These are phyloP conservation scores for Sinapis alba DNA, from an alignment of 441 rosid species.

Conservation along the genomic window DNA sequence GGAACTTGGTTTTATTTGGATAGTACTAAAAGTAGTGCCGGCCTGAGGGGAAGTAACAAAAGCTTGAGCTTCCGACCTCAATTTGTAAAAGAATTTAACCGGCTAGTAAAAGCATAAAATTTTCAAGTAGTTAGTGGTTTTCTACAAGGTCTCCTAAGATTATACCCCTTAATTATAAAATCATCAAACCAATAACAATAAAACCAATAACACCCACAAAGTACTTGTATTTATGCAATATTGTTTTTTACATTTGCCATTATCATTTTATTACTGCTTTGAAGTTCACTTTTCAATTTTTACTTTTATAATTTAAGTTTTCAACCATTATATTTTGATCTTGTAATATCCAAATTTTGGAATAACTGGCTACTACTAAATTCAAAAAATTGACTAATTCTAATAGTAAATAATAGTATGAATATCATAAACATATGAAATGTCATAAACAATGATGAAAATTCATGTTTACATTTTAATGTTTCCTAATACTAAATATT, in stretches of 20 bases:
- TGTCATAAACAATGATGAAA: neutral
- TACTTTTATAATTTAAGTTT: neutral
- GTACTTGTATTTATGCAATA: neutral
- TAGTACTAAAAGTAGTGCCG: neutral
- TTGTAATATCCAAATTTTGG: neutral
- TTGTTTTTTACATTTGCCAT: neutral
- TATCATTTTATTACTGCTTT: neutral
- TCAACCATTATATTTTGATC: neutral
- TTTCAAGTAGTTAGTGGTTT: too few species aligned
- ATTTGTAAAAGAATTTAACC: too few species aligned
- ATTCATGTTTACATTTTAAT: neutral
- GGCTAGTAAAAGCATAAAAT: too few species aligned
- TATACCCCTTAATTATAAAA: too few species aligned
- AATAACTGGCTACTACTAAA: neutral
- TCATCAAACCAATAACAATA: too few species aligned
- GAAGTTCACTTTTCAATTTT: neutral
- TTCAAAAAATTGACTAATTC: neutral
- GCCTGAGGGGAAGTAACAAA: too few species aligned
- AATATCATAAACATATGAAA: neutral
- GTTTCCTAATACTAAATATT: neutral
- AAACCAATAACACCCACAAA: too few species aligned
- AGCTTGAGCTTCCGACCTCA: too few species aligned
- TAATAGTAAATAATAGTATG: neutral
- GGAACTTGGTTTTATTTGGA: constrained; percentile 10
- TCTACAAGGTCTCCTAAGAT: too few species aligned